Conservation (phyloP, 176 grass and related monocot genomes). For the Tuctoria greenei region DNA sequence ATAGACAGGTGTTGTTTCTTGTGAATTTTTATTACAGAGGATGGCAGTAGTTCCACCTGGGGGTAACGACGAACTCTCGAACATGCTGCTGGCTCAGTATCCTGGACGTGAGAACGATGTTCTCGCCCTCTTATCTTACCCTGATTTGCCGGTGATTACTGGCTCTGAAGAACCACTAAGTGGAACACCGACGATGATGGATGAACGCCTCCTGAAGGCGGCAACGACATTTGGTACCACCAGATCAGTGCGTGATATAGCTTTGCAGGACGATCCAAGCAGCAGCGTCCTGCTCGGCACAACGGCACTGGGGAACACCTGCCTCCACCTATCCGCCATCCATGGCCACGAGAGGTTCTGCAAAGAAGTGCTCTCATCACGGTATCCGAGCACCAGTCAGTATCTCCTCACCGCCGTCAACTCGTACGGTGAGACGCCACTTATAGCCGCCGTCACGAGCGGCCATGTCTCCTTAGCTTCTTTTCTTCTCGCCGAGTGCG, state of each 20-base stretch:
- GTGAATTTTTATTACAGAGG: no score
- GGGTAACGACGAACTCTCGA: no score
- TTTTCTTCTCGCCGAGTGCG: neutral
- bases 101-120: no score
- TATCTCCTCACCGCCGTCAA: neutral
- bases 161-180: no score
- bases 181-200: no score
- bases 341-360: neutral
- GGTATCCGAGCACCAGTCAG: fast-evolving
- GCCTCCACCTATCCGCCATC: constrained; percentile 26
- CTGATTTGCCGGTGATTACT: no score
- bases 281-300: constrained; percentile 16
- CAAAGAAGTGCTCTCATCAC: neutral
- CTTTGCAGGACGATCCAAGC: neutral
- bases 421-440: neutral
- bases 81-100: no score
- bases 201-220: neutral
- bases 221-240: constrained; percentile 1
- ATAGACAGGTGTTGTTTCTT: no score
- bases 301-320: constrained; percentile 12
- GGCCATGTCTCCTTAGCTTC: neutral
- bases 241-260: neutral
- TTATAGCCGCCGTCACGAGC: neutral
- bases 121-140: no score
- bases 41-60: no score